Evolutionary conservation across 2,329 filamentous ascomycete species (phyloP).

Genomic region (Chlorencoelia australis): DNA sequence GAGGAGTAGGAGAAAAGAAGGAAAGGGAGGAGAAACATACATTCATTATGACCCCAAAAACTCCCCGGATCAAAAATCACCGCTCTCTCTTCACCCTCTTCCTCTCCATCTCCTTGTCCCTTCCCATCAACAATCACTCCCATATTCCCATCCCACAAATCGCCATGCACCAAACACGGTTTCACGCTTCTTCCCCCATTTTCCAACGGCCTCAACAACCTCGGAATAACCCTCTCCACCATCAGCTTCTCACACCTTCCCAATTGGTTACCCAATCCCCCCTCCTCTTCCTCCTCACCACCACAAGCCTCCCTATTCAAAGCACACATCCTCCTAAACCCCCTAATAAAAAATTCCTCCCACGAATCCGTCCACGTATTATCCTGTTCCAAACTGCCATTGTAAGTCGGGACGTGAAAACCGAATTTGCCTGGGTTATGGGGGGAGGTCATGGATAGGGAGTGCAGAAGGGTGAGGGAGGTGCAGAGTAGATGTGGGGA

Average conservation of each 20-base stretch:
- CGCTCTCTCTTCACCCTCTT: constrained; percentile 9
- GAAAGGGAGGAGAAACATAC: constrained; percentile 5
- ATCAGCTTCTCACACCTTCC: no score
- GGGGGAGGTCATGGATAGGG: constrained; percentile 83
- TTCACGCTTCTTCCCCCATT: constrained; percentile 10
- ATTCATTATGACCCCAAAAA: constrained; percentile 19
- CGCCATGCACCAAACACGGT: constrained; percentile 17
- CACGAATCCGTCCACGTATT: neutral
- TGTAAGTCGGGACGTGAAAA: neutral
- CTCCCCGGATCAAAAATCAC: constrained; percentile 14
- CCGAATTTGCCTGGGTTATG: constrained; percentile 81
- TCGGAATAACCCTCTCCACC: constrained; percentile 15
- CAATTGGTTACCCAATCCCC: no score
- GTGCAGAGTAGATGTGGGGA: constrained; percentile 90
- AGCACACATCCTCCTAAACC: no score
- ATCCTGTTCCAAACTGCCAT: neutral
- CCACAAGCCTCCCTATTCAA: no score
- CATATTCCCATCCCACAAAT: constrained; percentile 18
- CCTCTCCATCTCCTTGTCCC: constrained; percentile 12
- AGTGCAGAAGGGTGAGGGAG: constrained; percentile 82
- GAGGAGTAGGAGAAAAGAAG: constrained; percentile 10
- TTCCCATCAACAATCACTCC: constrained; percentile 10
- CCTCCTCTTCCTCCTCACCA: no score
- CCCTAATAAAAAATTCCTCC: neutral
- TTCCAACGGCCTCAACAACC: constrained; percentile 13